Base-by-base conservation (phyloP, 345 rosid genomes). In the Populus tremula region DNA sequence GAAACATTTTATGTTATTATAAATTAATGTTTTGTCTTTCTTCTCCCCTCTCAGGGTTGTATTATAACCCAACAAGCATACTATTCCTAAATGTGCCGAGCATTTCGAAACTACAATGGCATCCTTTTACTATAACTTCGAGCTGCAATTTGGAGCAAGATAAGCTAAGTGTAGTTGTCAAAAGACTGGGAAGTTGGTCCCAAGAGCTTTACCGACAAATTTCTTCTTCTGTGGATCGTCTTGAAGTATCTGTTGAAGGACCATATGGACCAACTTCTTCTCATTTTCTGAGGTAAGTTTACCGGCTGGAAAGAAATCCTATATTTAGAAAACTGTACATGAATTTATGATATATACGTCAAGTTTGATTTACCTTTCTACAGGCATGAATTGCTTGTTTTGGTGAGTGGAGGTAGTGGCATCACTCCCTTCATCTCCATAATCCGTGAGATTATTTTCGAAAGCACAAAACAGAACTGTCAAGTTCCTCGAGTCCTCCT, bases 61-160 rank as follows among this genome's bases (percentile, higher is more conserved):
- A 53, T 4, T 80, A 80, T 39, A 80, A 66, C 65, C 83, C 83
- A 66, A 71, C 83, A 31, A 75, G 83, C 73, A 74, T 80, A 49
- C 2, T 80, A 10, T 80, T 64, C 25, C 8, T 80, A n/a, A 50
- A 76, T 64, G 83, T 76, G 8, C 79, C 79, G 0, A 53, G 45
- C 33, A 70, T 80, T 70, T 76, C 83, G 59, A 80, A 80, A 73
- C 76, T 80, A 18, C 83, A 80, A 54, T 80, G 83, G 83, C 83
- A 80, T 41, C 79, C 83, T 25, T 80, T 70, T 54, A 80, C 83
- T 50, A 68, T 80, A 2, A 75, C 72, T 12, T 80, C 83, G 25
- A 80, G 67, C 79, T 50, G 76, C 72, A 53, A 80, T 8, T 14
- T 74, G 72, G 79, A 80, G 29, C 76, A 56, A 27, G 62, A 80